These are phyloP conservation scores for Hawksworthiomyces lignivorus DNA, from an alignment of 2,329 filamentous ascomycete species.

Conservation along the genomic window DNA sequence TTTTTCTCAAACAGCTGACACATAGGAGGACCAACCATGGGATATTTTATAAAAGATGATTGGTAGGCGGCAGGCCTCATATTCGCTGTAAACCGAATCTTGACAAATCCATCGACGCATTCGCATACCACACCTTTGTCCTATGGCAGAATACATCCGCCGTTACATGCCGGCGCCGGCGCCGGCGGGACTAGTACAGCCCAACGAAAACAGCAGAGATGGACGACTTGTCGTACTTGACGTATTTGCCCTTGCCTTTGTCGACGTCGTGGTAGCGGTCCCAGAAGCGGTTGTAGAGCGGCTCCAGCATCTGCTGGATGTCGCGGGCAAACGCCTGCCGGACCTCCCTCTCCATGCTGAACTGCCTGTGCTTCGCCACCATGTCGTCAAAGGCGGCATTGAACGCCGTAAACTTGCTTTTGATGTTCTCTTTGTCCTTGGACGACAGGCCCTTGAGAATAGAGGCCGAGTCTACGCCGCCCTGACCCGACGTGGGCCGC, in stretches of 20 bases:
- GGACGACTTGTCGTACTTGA: constrained; percentile 87
- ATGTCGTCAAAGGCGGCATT: constrained; percentile 87
- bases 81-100: too few species aligned
- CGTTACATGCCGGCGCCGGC: too few species aligned
- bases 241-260: constrained; percentile 96
- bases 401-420: constrained; percentile 90
- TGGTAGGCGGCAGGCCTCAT: too few species aligned
- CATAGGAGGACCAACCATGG: too few species aligned
- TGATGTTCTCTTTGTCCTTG: constrained; percentile 94
- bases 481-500: constrained; percentile 65
- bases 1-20: too few species aligned
- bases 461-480: constrained; percentile 65
- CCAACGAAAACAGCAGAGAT: constrained; percentile 61
- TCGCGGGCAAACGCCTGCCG: constrained; percentile 71
- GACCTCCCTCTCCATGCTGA: constrained; percentile 88
- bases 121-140: too few species aligned
- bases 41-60: too few species aligned
- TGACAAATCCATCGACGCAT: too few species aligned
- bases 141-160: too few species aligned
- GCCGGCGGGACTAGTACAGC: constrained; percentile 39
- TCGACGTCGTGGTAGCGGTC: constrained; percentile 96
- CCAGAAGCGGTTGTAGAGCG: constrained; percentile 91
- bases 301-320: constrained; percentile 85
- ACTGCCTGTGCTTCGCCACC: constrained; percentile 70
- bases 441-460: constrained; percentile 76